Percentiles rank a stretch among this genome's conserved stretches.
Conservation (phyloP, 2,329 filamentous ascomycete genomes). For the Gliomastix tumulicola region DNA sequence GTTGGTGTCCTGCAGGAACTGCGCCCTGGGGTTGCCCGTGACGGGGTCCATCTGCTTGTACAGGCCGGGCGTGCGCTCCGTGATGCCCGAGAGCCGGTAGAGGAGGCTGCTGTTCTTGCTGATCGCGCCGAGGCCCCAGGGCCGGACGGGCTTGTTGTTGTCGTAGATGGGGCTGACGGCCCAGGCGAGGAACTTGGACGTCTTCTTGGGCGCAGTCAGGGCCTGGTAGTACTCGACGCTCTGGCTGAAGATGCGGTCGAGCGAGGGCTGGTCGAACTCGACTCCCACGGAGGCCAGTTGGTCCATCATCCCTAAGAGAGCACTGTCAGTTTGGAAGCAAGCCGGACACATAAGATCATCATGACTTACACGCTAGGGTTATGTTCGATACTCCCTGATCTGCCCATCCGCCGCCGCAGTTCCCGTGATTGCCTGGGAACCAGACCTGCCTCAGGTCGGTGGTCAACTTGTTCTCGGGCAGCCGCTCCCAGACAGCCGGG, state of each 20-base stretch:
- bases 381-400: constrained; percentile 2
- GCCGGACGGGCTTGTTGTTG: constrained; percentile 37
- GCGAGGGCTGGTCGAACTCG: constrained; percentile 35
- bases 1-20: constrained; percentile 43
- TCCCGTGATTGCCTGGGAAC: constrained; percentile 3
- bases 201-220: constrained; percentile 3
- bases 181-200: constrained; percentile 22
- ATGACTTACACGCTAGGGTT: constrained; percentile 2
- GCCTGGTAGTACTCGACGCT: constrained; percentile 22
- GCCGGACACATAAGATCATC: no score
- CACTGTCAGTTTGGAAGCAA: background rate
- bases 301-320: constrained; percentile 24
- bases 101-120: constrained; percentile 27
- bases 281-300: constrained; percentile 43
- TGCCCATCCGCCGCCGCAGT: constrained; percentile 2
- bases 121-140: constrained; percentile 40
- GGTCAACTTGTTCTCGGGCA: background rate
- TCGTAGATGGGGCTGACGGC: constrained; percentile 40
- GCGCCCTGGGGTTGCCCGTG: constrained; percentile 22
- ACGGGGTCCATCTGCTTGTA: constrained; percentile 37
- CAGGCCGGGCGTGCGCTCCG: constrained; percentile 37
- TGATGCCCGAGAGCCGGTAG: constrained; percentile 35
- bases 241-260: constrained; percentile 31
- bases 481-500: constrained; percentile 2
- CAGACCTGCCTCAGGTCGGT: constrained; percentile 2